Base-by-base conservation (phyloP, 495 filamentous ascomycete species). In the Aspergillus sclerotioniger region DNA sequence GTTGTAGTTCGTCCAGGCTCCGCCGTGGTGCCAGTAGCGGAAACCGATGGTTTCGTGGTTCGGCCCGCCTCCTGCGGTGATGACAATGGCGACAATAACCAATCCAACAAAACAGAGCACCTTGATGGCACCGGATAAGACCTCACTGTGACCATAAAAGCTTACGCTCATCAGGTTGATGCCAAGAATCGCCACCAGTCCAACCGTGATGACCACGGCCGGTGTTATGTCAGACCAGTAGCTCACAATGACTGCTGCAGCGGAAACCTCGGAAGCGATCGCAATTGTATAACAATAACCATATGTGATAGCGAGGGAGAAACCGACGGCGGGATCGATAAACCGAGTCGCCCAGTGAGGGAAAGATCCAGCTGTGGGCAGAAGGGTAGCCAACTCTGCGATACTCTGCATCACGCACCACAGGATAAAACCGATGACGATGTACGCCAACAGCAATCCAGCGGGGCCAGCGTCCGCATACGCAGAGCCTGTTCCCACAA, bases 271-370 rank as follows among this genome's bases (percentile, higher is more conserved):
- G 6, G 88, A 81, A 56, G 85, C 87, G 39, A 87, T 83, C 0
- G 86, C 88, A 44, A 89, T 85, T 7, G 80, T 72, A 62, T 68
- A 73, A 21, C 71, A 69, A 60, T 83, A 83, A 71, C 82, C 81
- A 56, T 66, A 75, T 16, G 70, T 70, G 16, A 71, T 71, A 5
- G 70, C 88, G 55, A 91, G 82, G 9, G 88, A 85, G 66, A 92
- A 90, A 33, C 88, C 88, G 52, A 91, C 74, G 43, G 86, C 80
- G 31, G 80, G 77, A 58, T 90, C 86, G 56, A 88, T 80, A 56
- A 90, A 94, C 46, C 88, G 80, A 33, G 85, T 82, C 39, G 84
- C 85, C 75, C 87, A 92, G 62, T 89, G 80, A 31, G 88, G 87
- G 62, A 91, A 89, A 6, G 87, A 83, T 49, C 88, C 88, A 0